These are phyloP conservation scores for Phytophthora megakarya DNA, from an alignment of 352 stramenopile genomes.

Conservation along the genomic window DNA sequence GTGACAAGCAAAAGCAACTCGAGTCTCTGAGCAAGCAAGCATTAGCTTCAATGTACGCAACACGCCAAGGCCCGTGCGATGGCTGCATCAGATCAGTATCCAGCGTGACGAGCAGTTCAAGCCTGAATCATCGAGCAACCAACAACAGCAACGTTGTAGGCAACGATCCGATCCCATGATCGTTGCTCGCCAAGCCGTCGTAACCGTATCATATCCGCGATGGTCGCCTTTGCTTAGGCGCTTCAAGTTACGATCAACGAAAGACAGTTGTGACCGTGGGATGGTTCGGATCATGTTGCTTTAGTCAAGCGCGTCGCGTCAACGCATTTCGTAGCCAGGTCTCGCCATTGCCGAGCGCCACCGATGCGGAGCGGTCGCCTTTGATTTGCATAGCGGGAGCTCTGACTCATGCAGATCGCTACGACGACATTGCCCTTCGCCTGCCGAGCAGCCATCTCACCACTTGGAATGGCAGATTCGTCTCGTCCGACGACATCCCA, in stretches of 20 bases:
- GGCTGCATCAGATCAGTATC: not conserved
- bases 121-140: too few species aligned
- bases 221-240: not conserved
- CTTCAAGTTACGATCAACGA: slow-evolving; percentile 8
- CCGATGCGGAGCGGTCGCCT: slow-evolving; percentile 1
- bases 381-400: slow-evolving; percentile 8
- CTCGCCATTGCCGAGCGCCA: too few species aligned
- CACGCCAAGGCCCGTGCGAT: too few species aligned
- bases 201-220: too few species aligned
- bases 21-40: not conserved
- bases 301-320: not conserved
- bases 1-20: not conserved
- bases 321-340: not conserved
- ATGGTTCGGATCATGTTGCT: not conserved
- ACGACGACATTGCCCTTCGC: too few species aligned
- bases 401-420: slow-evolving; percentile 10
- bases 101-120: not conserved
- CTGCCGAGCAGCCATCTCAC: too few species aligned
- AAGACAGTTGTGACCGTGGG: not conserved
- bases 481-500: too few species aligned
- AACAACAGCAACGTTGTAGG: not conserved
- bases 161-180: slow-evolving; percentile 3
- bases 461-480: too few species aligned
- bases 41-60: not conserved
- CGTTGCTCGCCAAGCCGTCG: not conserved